Evolutionary conservation across 1,284 basidiomycete species (phyloP), one percentile per base, ranked within the genome.

Genomic region (Calocybe gambosa): DNA sequence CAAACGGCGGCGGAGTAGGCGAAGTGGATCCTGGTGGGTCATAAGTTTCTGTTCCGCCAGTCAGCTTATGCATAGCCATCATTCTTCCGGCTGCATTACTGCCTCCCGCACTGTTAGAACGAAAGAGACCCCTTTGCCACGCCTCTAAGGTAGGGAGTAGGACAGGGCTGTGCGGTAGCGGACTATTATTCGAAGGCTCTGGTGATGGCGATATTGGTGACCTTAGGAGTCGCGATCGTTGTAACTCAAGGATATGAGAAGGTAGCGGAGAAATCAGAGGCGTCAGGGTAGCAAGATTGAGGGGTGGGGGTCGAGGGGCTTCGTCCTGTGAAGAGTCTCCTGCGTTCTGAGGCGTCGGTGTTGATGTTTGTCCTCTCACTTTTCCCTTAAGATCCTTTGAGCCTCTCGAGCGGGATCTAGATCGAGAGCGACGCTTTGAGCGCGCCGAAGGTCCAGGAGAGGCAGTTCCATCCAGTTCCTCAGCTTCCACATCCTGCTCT

Each of bases 71-170:
- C 74, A 89, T 75, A 8, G 85, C 84, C 69, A 82, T 73, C 61
- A 80, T 77, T 43, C 70, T 62, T 28, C 66, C 65, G 28, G 62
- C 65, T 43, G 68, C 62, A 9, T 52, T 53, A 18, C 67, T 62
- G 45, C 79, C 76, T 19, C 79, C 77, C 20, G 85, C 83, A 59
- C 87, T 89, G 58, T 89, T 89, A 2, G 86, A 89, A 15, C 88
- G 80, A 59, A 83, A 80, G 5, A 90, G 70, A 19, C 83, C 78
- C 52, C 71, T 75, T 61, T 77, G 80, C 41, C 89, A 64, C 19
- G 82, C 82, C 58, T 88, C 85, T 2, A 90, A 68, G 5, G 84
- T 77, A 1, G 85, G 86, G 42, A 86, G 64, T 50, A 57, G 54
- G 43, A 65, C 57, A 21, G 83, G 82, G 1, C 80, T 81, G 4